Evolutionary conservation across 2,329 filamentous ascomycete species (phyloP), one percentile per base, ranked within the genome.

Genomic region (Blumeriella jaapii): DNA sequence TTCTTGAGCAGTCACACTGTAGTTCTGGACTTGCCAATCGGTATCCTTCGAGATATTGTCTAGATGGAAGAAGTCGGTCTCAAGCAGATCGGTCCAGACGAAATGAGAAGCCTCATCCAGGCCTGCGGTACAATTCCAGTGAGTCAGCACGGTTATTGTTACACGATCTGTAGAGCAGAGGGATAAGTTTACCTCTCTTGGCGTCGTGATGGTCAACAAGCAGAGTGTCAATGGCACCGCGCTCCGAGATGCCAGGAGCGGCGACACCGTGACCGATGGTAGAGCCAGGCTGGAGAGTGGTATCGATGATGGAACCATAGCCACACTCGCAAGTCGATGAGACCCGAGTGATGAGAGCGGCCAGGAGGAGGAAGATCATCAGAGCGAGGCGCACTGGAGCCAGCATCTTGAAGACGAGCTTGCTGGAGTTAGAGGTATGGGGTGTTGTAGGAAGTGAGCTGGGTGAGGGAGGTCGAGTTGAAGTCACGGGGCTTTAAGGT

Each of bases 51-150:
- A 58, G 29, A 72, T 59, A 36, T 68, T 55, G 7, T 59, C 47
- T 23, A 71, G 52, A 40, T 71, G 70, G 3, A 74, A 60, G 52
- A 87, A 87, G 58, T 87, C 76, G 13, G 78, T 78, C 52, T 86
- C 81, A 33, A 83, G 57, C 8, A 75, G 53, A 40, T 86, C 74
- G 2, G 78, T 83, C 54, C 82, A 86, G 34, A 80, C 52, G 25
- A 63, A 58, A 29, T 57, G 50, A 17, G 59, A 57, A 8, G 18
- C 19, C 22, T 24, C 22, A 11, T 22, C 7, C 22, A 24, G n/a
- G n/a, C n/a, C n/a, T n/a, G n/a, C n/a, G n/a, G n/a, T n/a, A n/a
- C n/a, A n/a, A n/a, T n/a, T n/a, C n/a, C n/a, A n/a, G n/a, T n/a
- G n/a, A n/a, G n/a, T n/a, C n/a, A n/a, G n/a, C n/a, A n/a, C n/a